Conservation (phyloP, 768 basidiomycete species). For the Lentinus tigrinus region DNA sequence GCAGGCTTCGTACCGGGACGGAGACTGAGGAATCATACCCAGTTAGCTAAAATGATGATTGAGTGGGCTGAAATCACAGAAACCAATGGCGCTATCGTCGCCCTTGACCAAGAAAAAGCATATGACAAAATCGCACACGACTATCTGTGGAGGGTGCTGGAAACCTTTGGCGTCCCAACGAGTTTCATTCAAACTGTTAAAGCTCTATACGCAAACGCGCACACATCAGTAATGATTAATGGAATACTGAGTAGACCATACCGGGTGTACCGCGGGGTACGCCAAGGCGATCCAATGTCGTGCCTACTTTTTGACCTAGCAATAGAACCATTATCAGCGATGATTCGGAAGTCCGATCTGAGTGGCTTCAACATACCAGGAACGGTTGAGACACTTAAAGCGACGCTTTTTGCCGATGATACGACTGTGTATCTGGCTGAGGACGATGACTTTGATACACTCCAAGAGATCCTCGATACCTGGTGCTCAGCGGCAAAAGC, state of each 20-base stretch:
- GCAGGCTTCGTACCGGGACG: constrained; percentile 37
- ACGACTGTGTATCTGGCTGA: constrained; percentile 27
- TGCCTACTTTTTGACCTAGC: constrained; percentile 33
- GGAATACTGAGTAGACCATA: constrained; percentile 27
- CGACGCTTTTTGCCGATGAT: constrained; percentile 29
- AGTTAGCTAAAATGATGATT: constrained; percentile 22
- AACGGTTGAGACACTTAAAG: constrained; percentile 1
- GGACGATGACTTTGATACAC: too few relatives aligned
- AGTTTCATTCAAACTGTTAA: constrained; percentile 25
- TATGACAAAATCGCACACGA: constrained; percentile 19
- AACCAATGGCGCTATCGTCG: constrained; percentile 8
- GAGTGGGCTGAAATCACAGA: constrained; percentile 6
- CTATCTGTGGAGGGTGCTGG: constrained; percentile 13
- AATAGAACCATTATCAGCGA: constrained; percentile 29
- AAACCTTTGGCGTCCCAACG: not conserved
- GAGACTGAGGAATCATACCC: constrained; percentile 32
- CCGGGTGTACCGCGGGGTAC: constrained; percentile 30
- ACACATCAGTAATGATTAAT: constrained; percentile 34
- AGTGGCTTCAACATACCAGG: constrained; percentile 21
- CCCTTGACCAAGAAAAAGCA: constrained; percentile 20
- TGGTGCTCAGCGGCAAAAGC: not conserved
- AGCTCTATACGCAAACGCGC: constrained; percentile 29
- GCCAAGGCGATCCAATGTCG: constrained; percentile 35
- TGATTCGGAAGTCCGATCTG: constrained; percentile 17
- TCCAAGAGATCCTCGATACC: not conserved